phyloP scores from a whole-genome alignment of 2,329 filamentous ascomycete genomes.

The Phialophora expanda region DNA sequence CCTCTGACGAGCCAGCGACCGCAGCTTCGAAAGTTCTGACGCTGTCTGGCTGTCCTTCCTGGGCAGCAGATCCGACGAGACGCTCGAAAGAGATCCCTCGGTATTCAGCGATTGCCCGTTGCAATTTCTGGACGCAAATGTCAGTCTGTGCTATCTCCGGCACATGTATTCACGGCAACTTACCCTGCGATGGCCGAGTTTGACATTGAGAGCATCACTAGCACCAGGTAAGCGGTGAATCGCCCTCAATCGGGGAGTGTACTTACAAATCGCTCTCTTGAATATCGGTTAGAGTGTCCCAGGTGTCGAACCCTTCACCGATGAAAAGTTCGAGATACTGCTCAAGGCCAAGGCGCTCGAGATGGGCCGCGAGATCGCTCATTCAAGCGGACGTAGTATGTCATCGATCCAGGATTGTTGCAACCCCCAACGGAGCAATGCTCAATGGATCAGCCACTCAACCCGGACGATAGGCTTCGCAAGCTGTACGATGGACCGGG shows the following conservation, averaged over 20 bases:
- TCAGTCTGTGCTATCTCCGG: slow-evolving; percentile 17
- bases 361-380: slow-evolving; percentile 69
- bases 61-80: slow-evolving; percentile 43
- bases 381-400: slow-evolving; percentile 48
- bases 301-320: slow-evolving; percentile 81
- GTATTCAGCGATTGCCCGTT: slow-evolving; percentile 77
- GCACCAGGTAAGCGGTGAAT: slow-evolving; percentile 14
- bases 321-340: slow-evolving; percentile 76
- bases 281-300: slow-evolving; percentile 82
- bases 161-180: slow-evolving; percentile 41
- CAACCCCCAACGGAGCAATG: slow-evolving; percentile 4
- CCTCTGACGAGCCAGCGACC: slow-evolving; percentile 13
- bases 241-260: neutral
- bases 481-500: slow-evolving; percentile 25
- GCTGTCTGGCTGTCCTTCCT: slow-evolving; percentile 47
- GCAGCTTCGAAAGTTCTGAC: slow-evolving; percentile 47
- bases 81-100: slow-evolving; percentile 64
- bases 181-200: slow-evolving; percentile 80
- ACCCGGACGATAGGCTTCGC: slow-evolving; percentile 29
- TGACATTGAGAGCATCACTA: slow-evolving; percentile 75
- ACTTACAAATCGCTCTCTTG: slow-evolving; percentile 81
- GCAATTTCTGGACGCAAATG: slow-evolving; percentile 68
- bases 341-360: slow-evolving; percentile 76
- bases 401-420: slow-evolving; percentile 30
- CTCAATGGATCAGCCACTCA: slow-evolving; percentile 21